Conservation (phyloP, 441 rosid genomes). For the Gossypium schwendimanii region DNA sequence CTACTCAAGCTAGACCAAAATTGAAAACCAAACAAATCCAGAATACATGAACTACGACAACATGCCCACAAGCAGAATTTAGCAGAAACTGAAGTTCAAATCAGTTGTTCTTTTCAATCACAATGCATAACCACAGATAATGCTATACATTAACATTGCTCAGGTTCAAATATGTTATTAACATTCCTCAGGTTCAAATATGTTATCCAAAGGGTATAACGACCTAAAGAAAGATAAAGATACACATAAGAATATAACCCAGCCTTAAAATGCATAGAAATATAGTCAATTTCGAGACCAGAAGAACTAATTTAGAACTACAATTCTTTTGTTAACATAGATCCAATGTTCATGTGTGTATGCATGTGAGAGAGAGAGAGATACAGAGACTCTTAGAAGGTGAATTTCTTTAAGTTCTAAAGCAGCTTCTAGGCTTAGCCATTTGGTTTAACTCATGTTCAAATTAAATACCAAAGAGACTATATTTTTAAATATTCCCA, state of each 20-base stretch:
- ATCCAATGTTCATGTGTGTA: neutral
- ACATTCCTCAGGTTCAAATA: neutral
- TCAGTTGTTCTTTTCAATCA: neutral
- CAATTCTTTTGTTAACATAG: neutral
- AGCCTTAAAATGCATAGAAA: neutral
- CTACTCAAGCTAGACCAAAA: neutral
- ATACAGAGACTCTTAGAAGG: neutral
- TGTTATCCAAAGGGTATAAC: neutral
- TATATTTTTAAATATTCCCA: neutral
- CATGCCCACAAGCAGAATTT: neutral
- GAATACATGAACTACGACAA: neutral
- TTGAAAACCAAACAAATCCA: conserved; percentile 1
- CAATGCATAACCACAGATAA: neutral
- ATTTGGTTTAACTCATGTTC: neutral
- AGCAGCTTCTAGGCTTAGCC: neutral
- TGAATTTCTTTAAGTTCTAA: neutral
- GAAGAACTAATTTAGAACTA: neutral
- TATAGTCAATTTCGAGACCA: neutral
- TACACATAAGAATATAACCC: neutral
- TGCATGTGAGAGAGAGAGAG: neutral
- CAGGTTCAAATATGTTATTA: neutral
- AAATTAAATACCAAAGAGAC: conserved; percentile 1
- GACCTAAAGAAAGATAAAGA: neutral
- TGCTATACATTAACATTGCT: neutral
- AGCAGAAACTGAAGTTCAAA: neutral